Percentiles rank a stretch among this genome's conserved stretches.
These are phyloP conservation scores for Chlamydomonas reinhardtii DNA, from an alignment of 163 green algal species.

Conservation along the genomic window DNA sequence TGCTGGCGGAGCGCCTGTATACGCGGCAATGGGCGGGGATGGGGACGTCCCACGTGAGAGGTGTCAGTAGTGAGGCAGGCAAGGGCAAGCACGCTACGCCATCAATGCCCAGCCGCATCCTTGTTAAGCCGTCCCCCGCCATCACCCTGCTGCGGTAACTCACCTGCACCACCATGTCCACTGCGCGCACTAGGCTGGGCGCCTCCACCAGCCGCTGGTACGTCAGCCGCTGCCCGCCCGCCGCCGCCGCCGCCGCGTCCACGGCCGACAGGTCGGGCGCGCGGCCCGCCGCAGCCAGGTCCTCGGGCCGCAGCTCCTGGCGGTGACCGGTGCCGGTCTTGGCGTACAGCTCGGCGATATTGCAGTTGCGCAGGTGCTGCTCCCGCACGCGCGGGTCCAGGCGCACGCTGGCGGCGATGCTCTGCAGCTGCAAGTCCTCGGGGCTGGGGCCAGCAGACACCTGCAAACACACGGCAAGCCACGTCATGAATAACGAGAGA, in stretches of 20 bases:
- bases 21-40: no score
- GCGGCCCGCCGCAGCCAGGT: neutral
- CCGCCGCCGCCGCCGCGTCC: neutral
- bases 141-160: no score
- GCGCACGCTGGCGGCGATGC: conserved; percentile 30
- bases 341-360: conserved; percentile 54
- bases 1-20: conserved; percentile 20
- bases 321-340: conserved; percentile 33
- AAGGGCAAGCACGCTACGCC: no score
- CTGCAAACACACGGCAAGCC: no score
- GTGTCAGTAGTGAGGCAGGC: no score
- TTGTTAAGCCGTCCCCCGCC: no score
- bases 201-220: conserved; percentile 55
- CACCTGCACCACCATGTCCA: conserved; percentile 25
- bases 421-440: conserved; percentile 46
- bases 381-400: conserved; percentile 46
- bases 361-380: conserved; percentile 40
- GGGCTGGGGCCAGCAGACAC: conserved; percentile 5
- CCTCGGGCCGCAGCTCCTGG: conserved; percentile 15
- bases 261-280: neutral
- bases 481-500: no score
- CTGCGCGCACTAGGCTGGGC: conserved; percentile 22
- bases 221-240: conserved; percentile 38
- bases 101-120: no score
- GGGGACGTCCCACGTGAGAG: no score